Percentiles rank a stretch among this genome's conserved stretches.
Evolutionary conservation across 2,329 filamentous ascomycete species (phyloP).

Genomic region (Epichloe coenophiala): DNA sequence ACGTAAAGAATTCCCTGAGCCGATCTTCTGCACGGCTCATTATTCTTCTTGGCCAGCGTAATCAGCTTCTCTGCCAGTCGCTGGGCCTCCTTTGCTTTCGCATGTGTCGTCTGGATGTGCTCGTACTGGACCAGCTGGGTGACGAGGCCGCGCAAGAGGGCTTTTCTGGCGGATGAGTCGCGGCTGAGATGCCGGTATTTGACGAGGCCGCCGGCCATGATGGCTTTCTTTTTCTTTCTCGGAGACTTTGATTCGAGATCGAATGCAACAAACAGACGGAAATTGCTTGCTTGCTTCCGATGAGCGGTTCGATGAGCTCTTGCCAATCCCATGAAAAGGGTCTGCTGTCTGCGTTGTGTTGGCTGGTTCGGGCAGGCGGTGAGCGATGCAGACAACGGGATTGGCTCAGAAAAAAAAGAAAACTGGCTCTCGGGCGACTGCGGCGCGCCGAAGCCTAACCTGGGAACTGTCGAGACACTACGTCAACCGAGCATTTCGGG

Average conservation of each 20-base stretch:
- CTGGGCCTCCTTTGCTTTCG: conserved; percentile 95
- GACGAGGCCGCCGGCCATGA: conserved; percentile 73
- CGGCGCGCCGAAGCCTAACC: background rate
- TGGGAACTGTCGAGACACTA: conserved; percentile 1
- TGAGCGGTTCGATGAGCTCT: background rate
- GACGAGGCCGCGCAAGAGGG: conserved; percentile 87
- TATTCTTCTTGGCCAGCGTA: conserved; percentile 86
- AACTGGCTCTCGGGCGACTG: conserved; percentile 3
- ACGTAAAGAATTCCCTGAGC: conserved; percentile 82
- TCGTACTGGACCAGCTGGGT: conserved; percentile 90
- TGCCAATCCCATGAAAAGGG: background rate
- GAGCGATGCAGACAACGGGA: background rate
- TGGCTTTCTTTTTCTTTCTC: conserved; percentile 5
- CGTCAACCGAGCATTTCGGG: conserved; percentile 5
- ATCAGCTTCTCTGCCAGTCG: conserved; percentile 87
- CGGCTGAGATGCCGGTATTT: conserved; percentile 86
- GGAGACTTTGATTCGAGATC: background rate
- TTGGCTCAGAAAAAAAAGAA: background rate
- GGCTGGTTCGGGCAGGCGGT: conserved; percentile 5
- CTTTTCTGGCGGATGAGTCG: conserved; percentile 74
- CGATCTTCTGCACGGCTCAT: conserved; percentile 60
- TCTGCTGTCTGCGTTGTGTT: background rate
- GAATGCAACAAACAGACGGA: background rate
- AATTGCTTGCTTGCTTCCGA: background rate
- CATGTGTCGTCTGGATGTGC: conserved; percentile 86